These are phyloP conservation scores for Fragilaria crotonensis DNA, from an alignment of 108 stramenopile species.

Conservation along the genomic window DNA sequence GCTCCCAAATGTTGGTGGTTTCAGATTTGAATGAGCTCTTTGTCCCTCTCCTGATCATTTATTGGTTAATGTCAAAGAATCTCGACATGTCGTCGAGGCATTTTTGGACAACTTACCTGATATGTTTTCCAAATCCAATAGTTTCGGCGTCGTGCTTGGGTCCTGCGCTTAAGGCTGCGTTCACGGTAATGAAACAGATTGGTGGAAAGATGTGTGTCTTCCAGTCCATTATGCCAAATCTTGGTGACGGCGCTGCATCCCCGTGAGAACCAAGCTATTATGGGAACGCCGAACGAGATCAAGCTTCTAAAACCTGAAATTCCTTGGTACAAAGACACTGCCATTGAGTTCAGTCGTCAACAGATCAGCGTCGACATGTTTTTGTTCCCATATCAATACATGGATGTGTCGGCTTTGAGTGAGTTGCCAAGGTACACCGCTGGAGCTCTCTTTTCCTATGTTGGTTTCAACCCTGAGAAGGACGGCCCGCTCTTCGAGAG, in stretches of 20 bases:
- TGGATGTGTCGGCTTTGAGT: slow-evolving; percentile 86
- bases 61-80: slow-evolving; percentile 90
- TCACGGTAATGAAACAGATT: slow-evolving; percentile 91
- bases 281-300: slow-evolving; percentile 93
- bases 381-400: slow-evolving; percentile 82
- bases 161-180: slow-evolving; percentile 91
- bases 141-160: slow-evolving; percentile 71
- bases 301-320: slow-evolving; percentile 77
- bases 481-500: slow-evolving; percentile 82
- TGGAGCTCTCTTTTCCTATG: slow-evolving; percentile 88
- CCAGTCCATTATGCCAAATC: slow-evolving; percentile 81
- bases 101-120: slow-evolving; percentile 90
- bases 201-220: slow-evolving; percentile 97
- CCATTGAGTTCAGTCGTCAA: slow-evolving; percentile 89
- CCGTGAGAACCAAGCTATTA: slow-evolving; percentile 84
- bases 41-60: slow-evolving; percentile 95
- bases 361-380: slow-evolving; percentile 98
- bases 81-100: slow-evolving; percentile 72
- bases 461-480: slow-evolving; percentile 58
- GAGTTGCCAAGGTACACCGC: slow-evolving; percentile 85
- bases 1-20: slow-evolving; percentile 95
- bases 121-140: slow-evolving; percentile 81
- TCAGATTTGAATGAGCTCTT: slow-evolving; percentile 91
- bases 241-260: slow-evolving; percentile 88
- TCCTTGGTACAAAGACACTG: slow-evolving; percentile 91